These are phyloP conservation scores for Moesziomyces globuligerus DNA, from an alignment of 1,284 basidiomycete species.

Conservation along the genomic window DNA sequence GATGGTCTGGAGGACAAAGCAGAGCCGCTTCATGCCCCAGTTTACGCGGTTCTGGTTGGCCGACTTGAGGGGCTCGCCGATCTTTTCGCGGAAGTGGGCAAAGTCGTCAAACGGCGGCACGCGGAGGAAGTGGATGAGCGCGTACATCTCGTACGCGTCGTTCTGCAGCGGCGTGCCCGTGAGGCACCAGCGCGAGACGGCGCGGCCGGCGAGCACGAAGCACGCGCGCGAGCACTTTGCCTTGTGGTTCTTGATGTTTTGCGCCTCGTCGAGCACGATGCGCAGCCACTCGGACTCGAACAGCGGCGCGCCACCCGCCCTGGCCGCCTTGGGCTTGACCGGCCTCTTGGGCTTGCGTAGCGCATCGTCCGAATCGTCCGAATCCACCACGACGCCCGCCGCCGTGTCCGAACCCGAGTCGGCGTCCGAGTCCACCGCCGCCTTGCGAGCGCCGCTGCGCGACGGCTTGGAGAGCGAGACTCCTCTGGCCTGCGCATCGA, in stretches of 20 bases:
- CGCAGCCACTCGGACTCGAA: constrained; percentile 86
- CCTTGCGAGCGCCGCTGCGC: constrained; percentile 2
- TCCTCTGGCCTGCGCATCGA: constrained; percentile 26
- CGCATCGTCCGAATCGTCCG: constrained; percentile 66
- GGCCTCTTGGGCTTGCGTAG: constrained; percentile 68
- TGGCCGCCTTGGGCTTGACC: constrained; percentile 13
- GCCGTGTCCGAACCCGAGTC: constrained; percentile 26
- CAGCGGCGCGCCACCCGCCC: constrained; percentile 76
- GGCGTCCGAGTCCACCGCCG: constrained; percentile 29
- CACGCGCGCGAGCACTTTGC: constrained; percentile 84
- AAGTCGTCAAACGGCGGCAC: constrained; percentile 84
- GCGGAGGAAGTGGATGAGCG: constrained; percentile 87
- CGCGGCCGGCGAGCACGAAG: constrained; percentile 72
- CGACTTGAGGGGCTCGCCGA: constrained; percentile 77
- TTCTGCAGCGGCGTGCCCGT: constrained; percentile 75
- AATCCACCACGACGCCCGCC: constrained; percentile 49
- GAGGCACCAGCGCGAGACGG: constrained; percentile 65
- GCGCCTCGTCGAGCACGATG: constrained; percentile 91
- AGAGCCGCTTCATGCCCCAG: constrained; percentile 63
- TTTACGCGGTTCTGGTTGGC: constrained; percentile 58
- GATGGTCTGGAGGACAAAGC: constrained; percentile 83
- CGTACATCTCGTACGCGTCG: constrained; percentile 86
- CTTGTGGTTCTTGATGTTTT: constrained; percentile 93
- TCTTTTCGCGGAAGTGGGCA: constrained; percentile 80
- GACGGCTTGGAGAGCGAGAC: constrained; percentile 1